Evolutionary conservation across 2,329 filamentous ascomycete genomes (phyloP).

Genomic region (Macrophomina phaseolina): DNA sequence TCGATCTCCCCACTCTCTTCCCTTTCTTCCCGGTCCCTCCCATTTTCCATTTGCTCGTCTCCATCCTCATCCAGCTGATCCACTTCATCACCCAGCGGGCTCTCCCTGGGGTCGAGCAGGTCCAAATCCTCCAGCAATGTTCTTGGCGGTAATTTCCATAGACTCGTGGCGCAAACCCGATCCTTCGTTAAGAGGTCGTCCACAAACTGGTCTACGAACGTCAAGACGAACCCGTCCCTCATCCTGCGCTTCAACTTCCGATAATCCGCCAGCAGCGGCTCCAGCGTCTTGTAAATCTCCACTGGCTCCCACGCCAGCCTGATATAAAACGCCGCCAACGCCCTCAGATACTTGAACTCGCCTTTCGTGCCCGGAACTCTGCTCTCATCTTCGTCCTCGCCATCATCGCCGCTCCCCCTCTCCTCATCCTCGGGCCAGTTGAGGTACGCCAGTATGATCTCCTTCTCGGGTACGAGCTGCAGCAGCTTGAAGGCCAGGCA

Average conservation of each 20-base stretch:
- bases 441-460: slow-evolving; percentile 80
- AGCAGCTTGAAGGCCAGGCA: slow-evolving; percentile 95
- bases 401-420: slow-evolving; percentile 70
- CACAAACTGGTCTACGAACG: slow-evolving; percentile 88
- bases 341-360: slow-evolving; percentile 78
- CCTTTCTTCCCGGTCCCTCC: not conserved
- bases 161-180: slow-evolving; percentile 84
- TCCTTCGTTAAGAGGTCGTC: slow-evolving; percentile 91
- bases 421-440: slow-evolving; percentile 75
- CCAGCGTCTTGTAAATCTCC: slow-evolving; percentile 79
- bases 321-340: slow-evolving; percentile 91
- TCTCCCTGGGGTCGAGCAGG: slow-evolving; percentile 81
- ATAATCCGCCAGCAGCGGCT: slow-evolving; percentile 81
- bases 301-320: slow-evolving; percentile 81
- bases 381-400: slow-evolving; percentile 31
- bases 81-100: slow-evolving; percentile 76
- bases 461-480: slow-evolving; percentile 81
- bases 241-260: slow-evolving; percentile 82
- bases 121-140: slow-evolving; percentile 88
- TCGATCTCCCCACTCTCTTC: slow-evolving; percentile 18
- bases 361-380: slow-evolving; percentile 34
- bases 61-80: slow-evolving; percentile 72
- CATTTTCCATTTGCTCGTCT: slow-evolving; percentile 40
- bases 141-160: slow-evolving; percentile 89
- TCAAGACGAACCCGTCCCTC: slow-evolving; percentile 75